Evolutionary conservation across 2,329 filamentous ascomycete species (phyloP), one percentile per base, ranked within the genome.

Genomic region (Botryotinia narcissicola): DNA sequence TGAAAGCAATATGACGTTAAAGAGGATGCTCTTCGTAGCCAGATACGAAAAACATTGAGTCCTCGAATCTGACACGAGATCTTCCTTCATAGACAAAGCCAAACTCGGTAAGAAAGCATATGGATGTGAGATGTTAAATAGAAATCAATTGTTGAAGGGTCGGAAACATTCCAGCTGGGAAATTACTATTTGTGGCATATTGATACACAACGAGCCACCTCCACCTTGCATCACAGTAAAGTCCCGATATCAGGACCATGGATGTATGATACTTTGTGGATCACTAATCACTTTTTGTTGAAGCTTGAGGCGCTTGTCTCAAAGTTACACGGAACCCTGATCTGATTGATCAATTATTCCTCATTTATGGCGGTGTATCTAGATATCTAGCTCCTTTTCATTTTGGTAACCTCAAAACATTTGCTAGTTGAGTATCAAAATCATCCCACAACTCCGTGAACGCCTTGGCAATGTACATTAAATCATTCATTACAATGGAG

Each of bases 381-480:
- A 61, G n/a, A 29, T 60, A 70, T 62, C 57, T 70, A 70, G 29
- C 29, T 42, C 37, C 48, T 32, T 62, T 70, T 44, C 14, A 70
- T 60, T 54, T 54, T 32, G 48, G n/a, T 10, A 42, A 42, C 18
- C 66, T 48, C 40, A 32, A 35, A 61, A 44, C 63, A 61, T 61
- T 69, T 73, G 54, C 63, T 61, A 29, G 42, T 69, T 69, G 51
- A 46, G 42, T 44, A 73, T 73, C 70, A 46, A 72, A 67, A 32
- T 18, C 37, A 69, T 60, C 63, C 71, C 37, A 42, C 46, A 35
- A 37, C 9, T 32, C 46, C 63, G 29, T 40, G 10, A 72, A 74
- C 76, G 75, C 77, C 76, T 70, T 29, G 68, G 44, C 74, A 73
- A 76, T 76, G 73, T 71, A 75, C 40, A 72, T 29, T 60, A 68